Conservation (phyloP, 2,329 filamentous ascomycete species). For the Cladosporium oxysporum region DNA sequence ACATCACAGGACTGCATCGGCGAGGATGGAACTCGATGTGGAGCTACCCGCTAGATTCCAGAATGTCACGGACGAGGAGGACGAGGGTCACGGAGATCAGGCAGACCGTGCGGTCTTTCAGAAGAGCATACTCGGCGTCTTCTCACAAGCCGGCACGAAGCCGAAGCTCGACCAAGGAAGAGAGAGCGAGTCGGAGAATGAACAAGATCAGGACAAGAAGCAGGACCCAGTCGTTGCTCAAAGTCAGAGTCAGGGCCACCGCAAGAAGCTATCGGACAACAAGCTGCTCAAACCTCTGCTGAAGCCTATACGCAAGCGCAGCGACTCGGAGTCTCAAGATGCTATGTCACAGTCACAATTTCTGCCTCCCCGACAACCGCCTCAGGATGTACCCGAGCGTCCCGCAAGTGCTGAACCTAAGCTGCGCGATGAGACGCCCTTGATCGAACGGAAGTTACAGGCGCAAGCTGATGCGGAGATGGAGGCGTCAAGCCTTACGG, state of each 20-base stretch:
- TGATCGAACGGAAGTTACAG: slow-evolving; percentile 70
- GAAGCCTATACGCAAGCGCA: slow-evolving; percentile 52
- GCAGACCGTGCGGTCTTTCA: slow-evolving; percentile 69
- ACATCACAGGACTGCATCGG: slow-evolving; percentile 1
- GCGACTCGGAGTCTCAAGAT: slow-evolving; percentile 35
- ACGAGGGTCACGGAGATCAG: slow-evolving; percentile 62
- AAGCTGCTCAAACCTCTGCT: slow-evolving; percentile 66
- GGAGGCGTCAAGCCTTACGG: slow-evolving; percentile 29
- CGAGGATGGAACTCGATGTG: slow-evolving; percentile 17
- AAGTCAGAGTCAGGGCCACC: slow-evolving; percentile 45
- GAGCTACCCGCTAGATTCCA: slow-evolving; percentile 30
- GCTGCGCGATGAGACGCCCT: slow-evolving; percentile 59
- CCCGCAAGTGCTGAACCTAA: slow-evolving; percentile 29
- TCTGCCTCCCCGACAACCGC: slow-evolving; percentile 29
- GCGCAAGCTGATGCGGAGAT: slow-evolving; percentile 33
- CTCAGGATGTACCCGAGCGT: slow-evolving; percentile 20
- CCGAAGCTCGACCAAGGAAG: slow-evolving; percentile 84
- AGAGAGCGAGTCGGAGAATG: slow-evolving; percentile 50
- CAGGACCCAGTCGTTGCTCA: slow-evolving; percentile 14
- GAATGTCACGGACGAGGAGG: slow-evolving; percentile 31
- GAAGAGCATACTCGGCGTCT: slow-evolving; percentile 90
- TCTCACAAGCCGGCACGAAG: slow-evolving; percentile 80
- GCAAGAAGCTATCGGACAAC: slow-evolving; percentile 63
- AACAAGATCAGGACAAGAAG: slow-evolving; percentile 23
- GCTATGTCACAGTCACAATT: slow-evolving; percentile 37